Conservation (phyloP, 371 early-diverging fungal species). For the Basidiobolus meristosporus region DNA sequence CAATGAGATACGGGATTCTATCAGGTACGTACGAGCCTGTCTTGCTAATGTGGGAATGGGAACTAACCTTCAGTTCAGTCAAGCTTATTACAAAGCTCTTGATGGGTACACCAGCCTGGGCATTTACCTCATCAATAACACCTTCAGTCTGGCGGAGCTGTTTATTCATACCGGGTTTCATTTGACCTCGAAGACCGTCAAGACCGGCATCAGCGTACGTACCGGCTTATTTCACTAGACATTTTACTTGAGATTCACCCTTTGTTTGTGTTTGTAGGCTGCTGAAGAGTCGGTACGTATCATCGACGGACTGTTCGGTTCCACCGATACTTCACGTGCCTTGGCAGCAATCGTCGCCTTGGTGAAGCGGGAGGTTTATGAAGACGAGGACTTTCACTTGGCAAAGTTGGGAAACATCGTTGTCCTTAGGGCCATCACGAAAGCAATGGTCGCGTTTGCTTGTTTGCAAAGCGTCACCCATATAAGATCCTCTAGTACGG, state of each 20-base stretch:
- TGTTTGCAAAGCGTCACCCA: slow-evolving; percentile 71
- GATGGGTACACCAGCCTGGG: slow-evolving; percentile 49
- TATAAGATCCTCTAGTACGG: no score
- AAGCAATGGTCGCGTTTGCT: slow-evolving; percentile 66
- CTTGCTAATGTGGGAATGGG: background rate
- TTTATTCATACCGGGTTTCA: slow-evolving; percentile 62
- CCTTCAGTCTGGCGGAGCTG: slow-evolving; percentile 61
- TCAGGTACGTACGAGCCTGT: no score
- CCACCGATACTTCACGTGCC: slow-evolving; percentile 75
- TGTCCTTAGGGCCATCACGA: slow-evolving; percentile 49
- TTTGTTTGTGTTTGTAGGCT: no score
- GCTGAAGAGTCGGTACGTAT: slow-evolving; percentile 77
- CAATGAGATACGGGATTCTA: no score
- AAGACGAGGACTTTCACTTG: slow-evolving; percentile 43
- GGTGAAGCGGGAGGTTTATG: slow-evolving; percentile 48
- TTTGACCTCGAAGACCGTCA: slow-evolving; percentile 45
- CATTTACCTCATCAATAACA: slow-evolving; percentile 41
- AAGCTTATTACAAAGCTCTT: slow-evolving; percentile 31
- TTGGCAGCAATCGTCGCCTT: slow-evolving; percentile 64
- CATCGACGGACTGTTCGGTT: slow-evolving; percentile 83
- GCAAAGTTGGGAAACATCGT: slow-evolving; percentile 42
- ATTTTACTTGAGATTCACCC: no score
- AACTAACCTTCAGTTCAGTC: slow-evolving; percentile 6
- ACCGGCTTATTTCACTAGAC: no score
- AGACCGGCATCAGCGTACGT: slow-evolving; percentile 42